Evolutionary conservation across 306 rosid species (phyloP).

Genomic region (Crotalaria pallida): DNA sequence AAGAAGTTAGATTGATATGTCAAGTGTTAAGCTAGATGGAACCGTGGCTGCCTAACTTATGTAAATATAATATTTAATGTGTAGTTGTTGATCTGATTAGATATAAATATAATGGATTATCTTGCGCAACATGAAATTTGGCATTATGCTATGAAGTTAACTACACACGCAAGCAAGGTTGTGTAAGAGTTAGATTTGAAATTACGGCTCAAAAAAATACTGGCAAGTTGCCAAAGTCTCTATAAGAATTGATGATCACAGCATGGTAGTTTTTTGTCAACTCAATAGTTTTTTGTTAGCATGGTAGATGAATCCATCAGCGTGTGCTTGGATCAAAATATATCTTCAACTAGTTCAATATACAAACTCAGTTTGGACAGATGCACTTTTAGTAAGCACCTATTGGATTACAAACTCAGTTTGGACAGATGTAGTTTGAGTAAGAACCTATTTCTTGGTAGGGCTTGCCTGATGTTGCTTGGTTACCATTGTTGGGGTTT

Average conservation of each 20-base stretch:
- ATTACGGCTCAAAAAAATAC: conserved; percentile 25
- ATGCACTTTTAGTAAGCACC: background rate
- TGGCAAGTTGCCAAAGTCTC: conserved; percentile 26
- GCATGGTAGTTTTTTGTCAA: conserved; percentile 25
- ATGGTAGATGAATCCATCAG: background rate
- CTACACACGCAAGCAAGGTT: background rate
- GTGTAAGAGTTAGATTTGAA: conserved; percentile 11
- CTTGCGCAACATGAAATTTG: conserved; percentile 13
- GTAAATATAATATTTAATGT: background rate
- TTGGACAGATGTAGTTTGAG: too few relatives aligned
- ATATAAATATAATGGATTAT: conserved; percentile 6
- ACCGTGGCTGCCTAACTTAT: background rate
- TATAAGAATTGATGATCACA: background rate
- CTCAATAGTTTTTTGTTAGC: conserved; percentile 15
- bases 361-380: background rate
- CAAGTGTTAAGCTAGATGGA: conserved; percentile 9
- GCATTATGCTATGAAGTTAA: background rate
- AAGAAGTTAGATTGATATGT: background rate
- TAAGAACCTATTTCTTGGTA: too few relatives aligned
- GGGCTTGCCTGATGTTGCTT: too few relatives aligned
- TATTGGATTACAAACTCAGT: background rate
- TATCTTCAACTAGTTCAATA: background rate
- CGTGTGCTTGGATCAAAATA: background rate
- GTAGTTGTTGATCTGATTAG: background rate
- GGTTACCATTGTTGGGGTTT: too few relatives aligned